phyloP scores from a whole-genome alignment of 2,329 filamentous ascomycete genomes.

The Exophiala viscosa region DNA sequence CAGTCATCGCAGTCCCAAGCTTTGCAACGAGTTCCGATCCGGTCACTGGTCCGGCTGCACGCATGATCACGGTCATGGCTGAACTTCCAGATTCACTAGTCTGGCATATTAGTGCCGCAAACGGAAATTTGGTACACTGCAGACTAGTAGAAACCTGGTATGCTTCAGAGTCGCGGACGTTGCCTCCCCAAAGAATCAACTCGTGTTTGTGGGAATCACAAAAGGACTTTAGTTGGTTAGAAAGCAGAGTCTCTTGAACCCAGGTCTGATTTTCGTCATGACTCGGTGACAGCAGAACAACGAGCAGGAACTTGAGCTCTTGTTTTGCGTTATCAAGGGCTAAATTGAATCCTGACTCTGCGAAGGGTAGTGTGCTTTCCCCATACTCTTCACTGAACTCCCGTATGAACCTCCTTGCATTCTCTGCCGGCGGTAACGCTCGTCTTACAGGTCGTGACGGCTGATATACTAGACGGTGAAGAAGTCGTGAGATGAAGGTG shows the following conservation, averaged over 20 bases:
- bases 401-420: constrained; percentile 79
- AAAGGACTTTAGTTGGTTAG: constrained; percentile 68
- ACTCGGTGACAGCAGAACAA: constrained; percentile 83
- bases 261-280: constrained; percentile 88
- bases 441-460: constrained; percentile 55
- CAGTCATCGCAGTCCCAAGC: constrained; percentile 67
- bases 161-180: constrained; percentile 86
- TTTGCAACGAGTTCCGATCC: constrained; percentile 70
- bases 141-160: constrained; percentile 89
- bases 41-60: constrained; percentile 69
- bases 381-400: constrained; percentile 96
- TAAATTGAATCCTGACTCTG: constrained; percentile 86
- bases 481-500: constrained; percentile 52
- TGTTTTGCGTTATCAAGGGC: constrained; percentile 85
- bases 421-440: constrained; percentile 78
- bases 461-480: constrained; percentile 76
- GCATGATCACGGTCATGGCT: constrained; percentile 84
- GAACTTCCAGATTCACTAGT: constrained; percentile 69
- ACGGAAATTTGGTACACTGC: constrained; percentile 88
- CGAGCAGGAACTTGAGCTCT: constrained; percentile 86
- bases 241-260: constrained; percentile 75
- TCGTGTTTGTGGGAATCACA: constrained; percentile 72
- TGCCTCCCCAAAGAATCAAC: constrained; percentile 87
- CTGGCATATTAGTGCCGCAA: constrained; percentile 78
- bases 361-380: constrained; percentile 66